A percentile compares a stretch with the other conserved stretches of the same genome.
phyloP scores from a whole-genome alignment of 441 rosid species.

The Viola pubescens region DNA sequence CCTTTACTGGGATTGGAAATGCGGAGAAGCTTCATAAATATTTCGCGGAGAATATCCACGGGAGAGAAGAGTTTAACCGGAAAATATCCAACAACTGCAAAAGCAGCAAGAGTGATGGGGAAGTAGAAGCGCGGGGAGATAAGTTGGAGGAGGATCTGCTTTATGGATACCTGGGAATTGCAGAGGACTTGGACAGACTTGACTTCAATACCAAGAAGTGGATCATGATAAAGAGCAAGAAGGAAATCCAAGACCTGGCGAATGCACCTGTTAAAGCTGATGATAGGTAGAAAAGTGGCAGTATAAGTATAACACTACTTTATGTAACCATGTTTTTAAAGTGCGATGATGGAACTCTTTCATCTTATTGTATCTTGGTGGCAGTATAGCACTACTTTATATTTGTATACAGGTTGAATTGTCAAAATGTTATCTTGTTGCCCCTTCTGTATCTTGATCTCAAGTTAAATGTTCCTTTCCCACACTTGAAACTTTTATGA shows the following conservation, averaged over 20 bases:
- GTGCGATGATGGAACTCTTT: not conserved
- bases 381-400: no score
- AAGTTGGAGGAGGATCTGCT: constrained; percentile 35
- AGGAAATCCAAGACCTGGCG: constrained; percentile 48
- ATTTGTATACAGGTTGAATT: no score
- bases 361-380: no score
- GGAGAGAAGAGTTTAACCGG: constrained; percentile 36
- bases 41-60: constrained; percentile 34
- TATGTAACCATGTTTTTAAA: no score
- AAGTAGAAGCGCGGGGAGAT: constrained; percentile 21
- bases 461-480: no score
- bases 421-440: no score
- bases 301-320: not conserved
- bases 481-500: no score
- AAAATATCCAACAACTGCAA: constrained; percentile 19
- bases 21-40: constrained; percentile 48
- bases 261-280: constrained; percentile 46
- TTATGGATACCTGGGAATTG: constrained; percentile 49
- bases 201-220: constrained; percentile 50
- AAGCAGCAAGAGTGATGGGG: constrained; percentile 1
- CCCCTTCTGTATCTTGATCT: no score
- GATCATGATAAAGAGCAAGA: constrained; percentile 46
- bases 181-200: constrained; percentile 54
- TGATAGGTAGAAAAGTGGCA: constrained; percentile 14
- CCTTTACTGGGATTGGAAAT: constrained; percentile 45